Evolutionary conservation across 2,329 filamentous ascomycete genomes (phyloP).

Genomic region (Fonsecaea nubica): DNA sequence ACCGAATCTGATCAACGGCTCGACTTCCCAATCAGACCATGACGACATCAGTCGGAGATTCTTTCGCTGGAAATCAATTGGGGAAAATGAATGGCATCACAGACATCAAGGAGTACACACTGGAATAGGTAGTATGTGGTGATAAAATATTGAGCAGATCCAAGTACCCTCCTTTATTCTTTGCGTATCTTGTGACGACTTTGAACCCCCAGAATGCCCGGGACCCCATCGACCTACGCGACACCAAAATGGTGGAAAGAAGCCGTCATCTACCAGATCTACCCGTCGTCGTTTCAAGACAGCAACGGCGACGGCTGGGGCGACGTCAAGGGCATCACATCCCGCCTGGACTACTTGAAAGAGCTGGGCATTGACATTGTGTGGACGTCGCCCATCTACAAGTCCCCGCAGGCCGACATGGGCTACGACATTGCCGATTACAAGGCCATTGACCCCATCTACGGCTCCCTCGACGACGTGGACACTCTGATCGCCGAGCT

Average conservation of each 20-base stretch:
- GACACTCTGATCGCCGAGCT: slow-evolving; percentile 53
- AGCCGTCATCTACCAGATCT: slow-evolving; percentile 65
- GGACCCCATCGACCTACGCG: slow-evolving; percentile 19
- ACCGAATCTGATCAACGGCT: slow-evolving; percentile 14
- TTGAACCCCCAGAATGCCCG: slow-evolving; percentile 15
- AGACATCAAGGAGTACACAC: neutral
- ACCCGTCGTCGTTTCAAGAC: slow-evolving; percentile 63
- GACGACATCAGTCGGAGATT: slow-evolving; percentile 34
- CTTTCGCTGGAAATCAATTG: slow-evolving; percentile 24
- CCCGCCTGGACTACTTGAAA: slow-evolving; percentile 68
- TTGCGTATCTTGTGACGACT: neutral
- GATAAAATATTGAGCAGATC: neutral
- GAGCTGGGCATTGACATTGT: slow-evolving; percentile 68
- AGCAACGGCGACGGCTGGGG: slow-evolving; percentile 63
- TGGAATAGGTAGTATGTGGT: neutral
- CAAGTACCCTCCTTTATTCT: too few relatives aligned
- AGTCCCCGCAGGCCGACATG: slow-evolving; percentile 61
- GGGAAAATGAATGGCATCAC: neutral
- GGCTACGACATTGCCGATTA: slow-evolving; percentile 56
- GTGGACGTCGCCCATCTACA: slow-evolving; percentile 61
- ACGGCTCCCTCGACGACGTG: slow-evolving; percentile 55
- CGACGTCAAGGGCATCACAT: slow-evolving; percentile 69
- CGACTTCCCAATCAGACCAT: slow-evolving; percentile 26
- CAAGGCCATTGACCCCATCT: slow-evolving; percentile 55
- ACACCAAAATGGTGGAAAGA: slow-evolving; percentile 62